Percentiles rank a stretch among this genome's conserved stretches.
Evolutionary conservation across 2,329 filamentous ascomycete species (phyloP).

Genomic region (Neonectria hederae): DNA sequence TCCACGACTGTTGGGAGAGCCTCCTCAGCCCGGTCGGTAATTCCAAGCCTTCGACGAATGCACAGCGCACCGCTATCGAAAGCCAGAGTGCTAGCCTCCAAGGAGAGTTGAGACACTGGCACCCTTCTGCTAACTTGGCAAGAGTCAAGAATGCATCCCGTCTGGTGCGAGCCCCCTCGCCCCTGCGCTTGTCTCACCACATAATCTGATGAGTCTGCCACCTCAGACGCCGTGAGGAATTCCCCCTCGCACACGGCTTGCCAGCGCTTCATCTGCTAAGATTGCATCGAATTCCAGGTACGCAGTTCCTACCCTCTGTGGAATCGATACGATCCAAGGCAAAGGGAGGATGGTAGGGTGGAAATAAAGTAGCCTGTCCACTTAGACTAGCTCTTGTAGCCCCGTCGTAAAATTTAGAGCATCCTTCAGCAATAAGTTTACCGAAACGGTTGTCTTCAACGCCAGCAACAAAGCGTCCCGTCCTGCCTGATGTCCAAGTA

Average conservation of each 20-base stretch:
- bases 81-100: conserved; percentile 11
- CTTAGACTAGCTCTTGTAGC: background rate
- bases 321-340: background rate
- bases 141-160: conserved; percentile 35
- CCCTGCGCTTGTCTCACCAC: conserved; percentile 39
- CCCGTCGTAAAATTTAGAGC: background rate
- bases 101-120: conserved; percentile 39
- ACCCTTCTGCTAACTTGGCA: conserved; percentile 18
- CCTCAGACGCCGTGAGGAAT: conserved; percentile 20
- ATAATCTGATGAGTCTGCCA: conserved; percentile 10
- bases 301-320: background rate
- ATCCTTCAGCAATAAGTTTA: background rate
- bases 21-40: background rate
- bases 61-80: conserved; percentile 18
- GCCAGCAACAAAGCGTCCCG: background rate
- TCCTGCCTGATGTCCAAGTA: background rate
- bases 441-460: background rate
- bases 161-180: conserved; percentile 23
- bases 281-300: conserved; percentile 39
- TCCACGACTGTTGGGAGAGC: conserved; percentile 5
- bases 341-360: background rate
- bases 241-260: conserved; percentile 18
- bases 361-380: background rate
- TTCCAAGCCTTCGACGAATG: conserved; percentile 31
- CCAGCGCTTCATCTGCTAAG: conserved; percentile 17